Evolutionary conservation across 2,329 filamentous ascomycete genomes (phyloP).

Genomic region (Colletotrichum sp.): DNA sequence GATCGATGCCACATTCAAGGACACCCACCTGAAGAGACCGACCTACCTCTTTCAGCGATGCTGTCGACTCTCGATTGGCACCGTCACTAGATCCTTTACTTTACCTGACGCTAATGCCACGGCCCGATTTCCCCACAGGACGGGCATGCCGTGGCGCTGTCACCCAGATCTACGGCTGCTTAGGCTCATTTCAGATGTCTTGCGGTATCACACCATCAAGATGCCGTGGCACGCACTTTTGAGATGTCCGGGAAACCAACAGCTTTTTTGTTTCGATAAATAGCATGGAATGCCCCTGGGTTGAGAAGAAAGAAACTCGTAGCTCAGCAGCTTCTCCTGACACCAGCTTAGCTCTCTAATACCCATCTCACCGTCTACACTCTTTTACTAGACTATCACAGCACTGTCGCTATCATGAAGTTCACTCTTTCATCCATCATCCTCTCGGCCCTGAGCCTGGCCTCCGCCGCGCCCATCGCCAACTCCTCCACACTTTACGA

Average conservation of each 20-base stretch:
- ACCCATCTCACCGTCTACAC: background rate
- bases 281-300: background rate
- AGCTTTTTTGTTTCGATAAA: background rate
- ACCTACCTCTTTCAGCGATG: background rate
- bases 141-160: constrained; percentile 3
- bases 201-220: constrained; percentile 5
- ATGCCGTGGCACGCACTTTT: background rate
- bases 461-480: background rate
- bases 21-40: background rate
- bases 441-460: background rate
- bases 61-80: background rate
- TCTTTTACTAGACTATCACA: background rate
- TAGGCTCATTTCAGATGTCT: background rate
- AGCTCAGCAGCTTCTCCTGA: background rate
- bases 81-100: background rate
- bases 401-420: background rate
- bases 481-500: constrained; percentile 44
- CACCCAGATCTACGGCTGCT: background rate
- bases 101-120: background rate
- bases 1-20: background rate
- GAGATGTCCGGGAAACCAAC: background rate
- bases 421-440: background rate
- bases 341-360: background rate
- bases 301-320: background rate
- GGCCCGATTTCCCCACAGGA: constrained; percentile 1